Evolutionary conservation across 129 eudicot genomes (phyloP).

Genomic region (Deinandra increscens): DNA sequence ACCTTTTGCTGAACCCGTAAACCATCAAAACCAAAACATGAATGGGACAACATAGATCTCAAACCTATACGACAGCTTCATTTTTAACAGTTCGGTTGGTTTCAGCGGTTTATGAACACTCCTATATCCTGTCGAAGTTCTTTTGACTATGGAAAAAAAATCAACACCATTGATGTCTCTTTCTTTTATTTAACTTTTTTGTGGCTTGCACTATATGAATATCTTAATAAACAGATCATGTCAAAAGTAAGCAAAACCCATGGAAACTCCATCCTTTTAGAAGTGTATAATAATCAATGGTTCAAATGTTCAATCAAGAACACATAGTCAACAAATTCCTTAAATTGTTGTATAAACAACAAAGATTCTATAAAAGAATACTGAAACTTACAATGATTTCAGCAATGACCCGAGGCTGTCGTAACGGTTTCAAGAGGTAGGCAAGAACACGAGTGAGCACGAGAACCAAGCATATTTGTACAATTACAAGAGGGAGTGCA

Average conservation of each 20-base stretch:
- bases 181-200: not conserved
- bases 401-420: constrained; percentile 92
- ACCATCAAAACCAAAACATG: no score
- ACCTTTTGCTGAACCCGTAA: no score
- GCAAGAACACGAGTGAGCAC: constrained; percentile 73
- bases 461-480: constrained; percentile 71
- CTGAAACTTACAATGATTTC: constrained; percentile 65
- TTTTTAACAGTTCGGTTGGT: no score
- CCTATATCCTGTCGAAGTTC: no score
- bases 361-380: constrained; percentile 8
- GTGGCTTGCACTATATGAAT: constrained; percentile 14
- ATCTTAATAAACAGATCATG: constrained; percentile 32
- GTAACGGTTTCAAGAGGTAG: constrained; percentile 60
- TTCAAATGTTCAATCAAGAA: not conserved
- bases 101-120: no score
- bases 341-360: constrained; percentile 13
- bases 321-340: constrained; percentile 3
- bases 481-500: constrained; percentile 69
- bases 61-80: no score
- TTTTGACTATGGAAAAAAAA: no score
- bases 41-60: no score
- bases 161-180: not conserved
- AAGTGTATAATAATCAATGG: constrained; percentile 10
- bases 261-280: not conserved
- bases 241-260: constrained; percentile 11